Conservation (phyloP, 2,329 filamentous ascomycete genomes). For the Colletotrichum ledebouriae region DNA sequence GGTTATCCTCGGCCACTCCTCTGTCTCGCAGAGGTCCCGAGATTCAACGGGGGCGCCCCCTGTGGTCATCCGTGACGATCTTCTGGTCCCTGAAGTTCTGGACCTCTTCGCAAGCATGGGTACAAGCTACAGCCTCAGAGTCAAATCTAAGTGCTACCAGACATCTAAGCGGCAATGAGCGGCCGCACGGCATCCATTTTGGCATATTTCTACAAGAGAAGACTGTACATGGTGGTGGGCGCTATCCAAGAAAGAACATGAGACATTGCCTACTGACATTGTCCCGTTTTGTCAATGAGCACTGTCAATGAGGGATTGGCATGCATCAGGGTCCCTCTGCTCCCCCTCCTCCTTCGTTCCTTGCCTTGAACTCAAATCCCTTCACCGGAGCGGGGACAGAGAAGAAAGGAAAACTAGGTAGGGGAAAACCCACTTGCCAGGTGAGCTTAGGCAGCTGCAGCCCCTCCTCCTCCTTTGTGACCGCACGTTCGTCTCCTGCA, state of each 20-base stretch:
- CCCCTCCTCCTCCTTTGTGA: too few species aligned
- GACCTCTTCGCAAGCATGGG: constrained; percentile 27
- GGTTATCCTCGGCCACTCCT: constrained; percentile 3
- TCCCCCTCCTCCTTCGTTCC: not conserved
- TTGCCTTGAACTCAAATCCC: not conserved
- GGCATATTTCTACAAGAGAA: constrained; percentile 25
- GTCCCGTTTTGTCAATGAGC: too few species aligned
- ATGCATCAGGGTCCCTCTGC: not conserved
- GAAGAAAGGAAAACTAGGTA: not conserved
- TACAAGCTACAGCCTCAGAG: constrained; percentile 34
- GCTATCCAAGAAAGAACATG: constrained; percentile 1
- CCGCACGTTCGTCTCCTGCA: too few species aligned
- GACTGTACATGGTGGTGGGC: not conserved
- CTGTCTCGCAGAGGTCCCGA: not conserved
- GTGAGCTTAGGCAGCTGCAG: too few species aligned
- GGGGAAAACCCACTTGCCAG: too few species aligned
- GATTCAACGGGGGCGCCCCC: constrained; percentile 17
- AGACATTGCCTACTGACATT: constrained; percentile 12
- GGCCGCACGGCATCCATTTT: constrained; percentile 18
- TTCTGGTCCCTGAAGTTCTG: constrained; percentile 41
- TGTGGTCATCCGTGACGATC: constrained; percentile 29
- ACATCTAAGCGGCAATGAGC: constrained; percentile 9
- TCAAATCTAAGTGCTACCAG: constrained; percentile 16
- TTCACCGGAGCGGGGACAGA: not conserved
- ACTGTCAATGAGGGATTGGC: too few species aligned